These are phyloP conservation scores for Hypoxylon trugodes DNA, from an alignment of 495 filamentous ascomycete species.

Conservation along the genomic window DNA sequence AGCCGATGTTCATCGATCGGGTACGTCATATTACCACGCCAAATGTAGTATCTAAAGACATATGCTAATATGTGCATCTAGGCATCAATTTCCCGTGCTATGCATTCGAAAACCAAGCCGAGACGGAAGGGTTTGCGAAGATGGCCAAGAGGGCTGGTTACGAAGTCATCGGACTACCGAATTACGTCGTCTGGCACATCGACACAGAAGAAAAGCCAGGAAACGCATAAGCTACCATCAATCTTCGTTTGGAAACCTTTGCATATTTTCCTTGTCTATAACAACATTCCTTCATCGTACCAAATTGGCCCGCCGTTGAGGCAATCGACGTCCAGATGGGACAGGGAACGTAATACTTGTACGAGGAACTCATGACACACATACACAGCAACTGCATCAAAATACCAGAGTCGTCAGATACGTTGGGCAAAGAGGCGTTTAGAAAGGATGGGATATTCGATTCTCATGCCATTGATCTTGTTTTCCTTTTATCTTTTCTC, in stretches of 20 bases:
- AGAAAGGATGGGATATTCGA: conserved; percentile 35
- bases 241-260: conserved; percentile 13
- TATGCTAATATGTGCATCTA: conserved; percentile 45
- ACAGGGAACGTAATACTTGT: conserved; percentile 47
- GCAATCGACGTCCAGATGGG: conserved; percentile 41
- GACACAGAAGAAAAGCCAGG: conserved; percentile 98
- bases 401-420: conserved; percentile 37
- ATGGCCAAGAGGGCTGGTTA: conserved; percentile 99
- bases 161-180: conserved; percentile 88
- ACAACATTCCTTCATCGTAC: conserved; percentile 30
- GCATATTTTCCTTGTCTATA: conserved; percentile 26
- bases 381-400: conserved; percentile 43
- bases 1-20: conserved; percentile 94
- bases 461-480: conserved; percentile 19
- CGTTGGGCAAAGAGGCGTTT: conserved; percentile 41
- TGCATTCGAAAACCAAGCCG: conserved; percentile 97
- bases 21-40: conserved; percentile 56
- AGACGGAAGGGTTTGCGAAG: conserved; percentile 97
- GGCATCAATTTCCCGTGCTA: conserved; percentile 98
- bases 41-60: conserved; percentile 1
- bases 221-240: conserved; percentile 60
- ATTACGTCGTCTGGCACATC: conserved; percentile 99
- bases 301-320: conserved; percentile 35
- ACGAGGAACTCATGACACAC: conserved; percentile 49
- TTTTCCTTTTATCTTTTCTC: conserved; percentile 31